These are phyloP conservation scores for Aspergillus sp. DNA, from an alignment of 2,329 filamentous ascomycete genomes.

Conservation along the genomic window DNA sequence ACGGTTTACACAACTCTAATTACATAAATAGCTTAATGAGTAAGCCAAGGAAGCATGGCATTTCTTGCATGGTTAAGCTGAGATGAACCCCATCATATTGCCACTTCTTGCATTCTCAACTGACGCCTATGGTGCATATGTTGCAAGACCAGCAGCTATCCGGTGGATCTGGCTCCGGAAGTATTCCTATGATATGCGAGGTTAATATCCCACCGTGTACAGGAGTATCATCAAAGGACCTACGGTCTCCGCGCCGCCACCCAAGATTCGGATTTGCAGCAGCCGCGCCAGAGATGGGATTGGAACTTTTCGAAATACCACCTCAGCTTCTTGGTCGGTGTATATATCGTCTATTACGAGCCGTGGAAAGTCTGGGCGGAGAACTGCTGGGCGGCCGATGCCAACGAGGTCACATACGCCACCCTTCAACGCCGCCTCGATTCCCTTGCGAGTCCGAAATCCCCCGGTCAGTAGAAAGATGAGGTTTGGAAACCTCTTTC, in stretches of 20 bases:
- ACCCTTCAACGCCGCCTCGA: constrained; percentile 45
- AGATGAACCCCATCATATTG: too few species aligned
- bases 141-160: not conserved
- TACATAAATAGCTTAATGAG: too few species aligned
- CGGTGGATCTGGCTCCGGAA: not conserved
- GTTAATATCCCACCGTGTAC: not conserved
- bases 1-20: too few species aligned
- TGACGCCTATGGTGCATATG: not conserved
- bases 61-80: too few species aligned
- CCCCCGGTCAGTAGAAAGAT: constrained; percentile 59
- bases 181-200: not conserved
- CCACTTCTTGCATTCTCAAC: too few species aligned
- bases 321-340: not conserved
- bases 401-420: constrained; percentile 48
- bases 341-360: not conserved
- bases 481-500: constrained; percentile 41
- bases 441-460: constrained; percentile 52
- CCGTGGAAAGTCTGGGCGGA: constrained; percentile 30
- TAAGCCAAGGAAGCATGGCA: too few species aligned
- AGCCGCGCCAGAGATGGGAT: not conserved
- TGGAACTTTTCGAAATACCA: not conserved
- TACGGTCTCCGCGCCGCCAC: not conserved
- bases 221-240: not conserved
- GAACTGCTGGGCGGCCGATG: constrained; percentile 42
- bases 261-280: not conserved